Conservation (phyloP, 306 rosid species). For the Trifolium repens region DNA sequence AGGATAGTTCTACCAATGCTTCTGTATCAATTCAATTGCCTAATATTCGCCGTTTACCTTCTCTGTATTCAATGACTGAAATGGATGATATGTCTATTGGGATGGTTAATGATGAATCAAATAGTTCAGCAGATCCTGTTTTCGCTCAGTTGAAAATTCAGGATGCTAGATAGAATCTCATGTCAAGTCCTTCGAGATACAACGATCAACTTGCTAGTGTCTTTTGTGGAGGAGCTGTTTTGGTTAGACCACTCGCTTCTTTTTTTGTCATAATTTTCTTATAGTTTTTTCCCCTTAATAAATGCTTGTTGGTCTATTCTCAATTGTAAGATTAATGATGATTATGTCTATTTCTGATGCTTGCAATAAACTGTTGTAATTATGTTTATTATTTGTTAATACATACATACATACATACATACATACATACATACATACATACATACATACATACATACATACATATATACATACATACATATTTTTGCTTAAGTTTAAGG, state of each 20-base stretch:
- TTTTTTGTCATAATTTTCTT: neutral
- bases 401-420: too few relatives aligned
- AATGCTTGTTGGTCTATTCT: neutral
- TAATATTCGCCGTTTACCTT: slow-evolving; percentile 43
- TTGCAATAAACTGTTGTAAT: slow-evolving; percentile 4
- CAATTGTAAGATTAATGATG: slow-evolving; percentile 37
- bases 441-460: too few relatives aligned
- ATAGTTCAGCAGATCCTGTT: slow-evolving; percentile 31
- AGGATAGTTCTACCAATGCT: slow-evolving; percentile 44
- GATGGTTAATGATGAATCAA: slow-evolving; percentile 34
- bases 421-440: too few relatives aligned
- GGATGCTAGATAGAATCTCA: slow-evolving; percentile 41
- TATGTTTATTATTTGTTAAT: too few relatives aligned
- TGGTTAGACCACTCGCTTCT: neutral
- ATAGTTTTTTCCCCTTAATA: neutral
- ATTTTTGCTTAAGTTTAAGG: too few relatives aligned
- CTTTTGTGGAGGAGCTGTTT: slow-evolving; percentile 12
- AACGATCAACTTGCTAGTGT: slow-evolving; percentile 6
- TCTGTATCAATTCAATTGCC: slow-evolving; percentile 43
- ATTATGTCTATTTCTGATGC: slow-evolving; percentile 9
- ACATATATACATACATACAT: too few relatives aligned
- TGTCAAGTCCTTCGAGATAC: slow-evolving; percentile 14
- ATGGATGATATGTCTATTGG: slow-evolving; percentile 39
- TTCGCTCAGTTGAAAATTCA: slow-evolving; percentile 48
- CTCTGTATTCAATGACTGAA: slow-evolving; percentile 41